phyloP scores from a whole-genome alignment of 768 basidiomycete species.

The Tulasnella sp. region DNA sequence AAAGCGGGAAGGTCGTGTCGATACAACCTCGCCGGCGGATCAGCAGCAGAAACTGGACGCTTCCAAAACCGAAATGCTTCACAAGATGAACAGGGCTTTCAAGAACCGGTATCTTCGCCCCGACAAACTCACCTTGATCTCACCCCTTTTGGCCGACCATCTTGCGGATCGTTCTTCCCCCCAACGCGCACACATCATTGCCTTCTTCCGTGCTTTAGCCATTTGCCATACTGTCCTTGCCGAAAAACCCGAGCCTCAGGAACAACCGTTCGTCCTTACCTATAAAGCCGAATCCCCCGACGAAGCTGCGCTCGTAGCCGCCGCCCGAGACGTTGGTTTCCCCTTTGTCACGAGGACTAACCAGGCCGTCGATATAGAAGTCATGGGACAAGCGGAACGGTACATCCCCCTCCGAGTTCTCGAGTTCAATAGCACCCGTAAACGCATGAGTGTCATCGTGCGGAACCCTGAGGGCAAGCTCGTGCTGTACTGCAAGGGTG shows the following conservation, averaged over 20 bases:
- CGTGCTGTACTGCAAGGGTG: conserved; percentile 90
- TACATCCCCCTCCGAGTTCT: conserved; percentile 68
- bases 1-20: conserved; percentile 60
- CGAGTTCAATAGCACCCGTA: conserved; percentile 90
- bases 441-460: conserved; percentile 89
- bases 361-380: conserved; percentile 74
- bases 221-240: conserved; percentile 86
- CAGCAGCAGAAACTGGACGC: conserved; percentile 49
- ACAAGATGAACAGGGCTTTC: conserved; percentile 61
- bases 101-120: conserved; percentile 76
- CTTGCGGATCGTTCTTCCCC: conserved; percentile 46
- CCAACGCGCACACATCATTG: conserved; percentile 55
- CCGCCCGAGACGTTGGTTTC: conserved; percentile 87
- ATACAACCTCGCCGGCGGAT: conserved; percentile 55
- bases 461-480: conserved; percentile 73
- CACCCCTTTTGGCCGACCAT: conserved; percentile 72
- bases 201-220: conserved; percentile 92
- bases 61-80: conserved; percentile 67
- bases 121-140: conserved; percentile 76
- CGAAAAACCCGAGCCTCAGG: conserved; percentile 53
- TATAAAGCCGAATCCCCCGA: conserved; percentile 98
- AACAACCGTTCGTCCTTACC: conserved; percentile 49
- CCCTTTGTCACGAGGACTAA: conserved; percentile 70
- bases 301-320: conserved; percentile 85
- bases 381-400: conserved; percentile 76